Conservation (phyloP, 768 basidiomycete species). For the Pulveroboletus sp. region DNA sequence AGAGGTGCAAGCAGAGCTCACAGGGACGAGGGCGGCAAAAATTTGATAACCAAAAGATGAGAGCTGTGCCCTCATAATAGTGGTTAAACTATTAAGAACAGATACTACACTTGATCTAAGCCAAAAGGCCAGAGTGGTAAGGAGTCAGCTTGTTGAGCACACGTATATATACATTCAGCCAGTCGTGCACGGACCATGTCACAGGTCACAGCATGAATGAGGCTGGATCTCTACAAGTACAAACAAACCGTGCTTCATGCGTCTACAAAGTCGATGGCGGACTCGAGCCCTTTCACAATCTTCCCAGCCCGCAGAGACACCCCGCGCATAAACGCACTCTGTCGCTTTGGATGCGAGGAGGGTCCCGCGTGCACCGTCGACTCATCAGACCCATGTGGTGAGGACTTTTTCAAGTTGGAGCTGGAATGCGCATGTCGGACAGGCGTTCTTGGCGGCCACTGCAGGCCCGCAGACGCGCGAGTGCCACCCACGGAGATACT, state of each 20-base stretch:
- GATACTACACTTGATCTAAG: conserved; percentile 77
- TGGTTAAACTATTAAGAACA: conserved; percentile 61
- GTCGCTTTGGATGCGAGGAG: conserved; percentile 23
- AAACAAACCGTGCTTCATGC: conserved; percentile 1
- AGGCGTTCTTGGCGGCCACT: neutral
- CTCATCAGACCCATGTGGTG: conserved; percentile 13
- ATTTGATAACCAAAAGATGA: conserved; percentile 52
- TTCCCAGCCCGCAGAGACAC: conserved; percentile 33
- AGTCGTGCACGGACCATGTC: conserved; percentile 19
- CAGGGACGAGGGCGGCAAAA: conserved; percentile 25
- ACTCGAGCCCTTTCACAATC: conserved; percentile 36
- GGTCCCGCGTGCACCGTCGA: conserved; percentile 1
- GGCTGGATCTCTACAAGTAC: neutral
- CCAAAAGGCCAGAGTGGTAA: conserved; percentile 47
- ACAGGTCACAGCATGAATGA: neutral
- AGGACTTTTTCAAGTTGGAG: conserved; percentile 21
- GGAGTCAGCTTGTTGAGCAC: neutral
- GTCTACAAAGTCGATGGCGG: conserved; percentile 40
- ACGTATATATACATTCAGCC: conserved; percentile 9
- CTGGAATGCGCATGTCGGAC: conserved; percentile 25
- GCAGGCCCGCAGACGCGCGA: neutral
- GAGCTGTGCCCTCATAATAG: conserved; percentile 54
- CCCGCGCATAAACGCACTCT: conserved; percentile 28
- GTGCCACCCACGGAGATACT: neutral
- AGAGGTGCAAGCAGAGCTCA: conserved; percentile 42